Percentiles rank a stretch among this genome's conserved stretches.
Evolutionary conservation across 352 stramenopile genomes (phyloP).

Genomic region (Blastocystis sp.): DNA sequence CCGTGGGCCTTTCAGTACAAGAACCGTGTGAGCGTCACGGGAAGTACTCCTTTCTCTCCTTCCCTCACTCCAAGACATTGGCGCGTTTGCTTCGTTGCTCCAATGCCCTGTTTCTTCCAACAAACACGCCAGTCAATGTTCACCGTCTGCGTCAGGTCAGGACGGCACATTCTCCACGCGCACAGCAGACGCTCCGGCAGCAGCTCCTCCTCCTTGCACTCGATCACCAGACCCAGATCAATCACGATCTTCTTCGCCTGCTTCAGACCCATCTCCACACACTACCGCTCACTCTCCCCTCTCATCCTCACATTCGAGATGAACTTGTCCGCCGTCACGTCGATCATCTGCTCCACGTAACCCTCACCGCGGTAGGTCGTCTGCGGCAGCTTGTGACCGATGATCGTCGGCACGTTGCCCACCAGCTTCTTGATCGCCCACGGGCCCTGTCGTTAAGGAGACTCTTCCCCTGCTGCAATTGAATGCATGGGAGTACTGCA

Average conservation of each 20-base stretch:
- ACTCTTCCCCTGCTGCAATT: background rate
- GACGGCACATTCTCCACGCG: slow-evolving; percentile 17
- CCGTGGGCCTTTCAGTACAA: no score
- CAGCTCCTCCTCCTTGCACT: slow-evolving; percentile 56
- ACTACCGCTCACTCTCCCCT: background rate
- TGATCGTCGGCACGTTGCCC: slow-evolving; percentile 39
- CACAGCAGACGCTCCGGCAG: slow-evolving; percentile 32
- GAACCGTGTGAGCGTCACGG: no score
- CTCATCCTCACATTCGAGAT: background rate
- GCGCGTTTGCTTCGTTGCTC: no score
- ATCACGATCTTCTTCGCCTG: slow-evolving; percentile 51
- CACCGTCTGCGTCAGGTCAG: slow-evolving; percentile 11
- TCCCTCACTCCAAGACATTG: no score
- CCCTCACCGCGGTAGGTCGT: slow-evolving; percentile 22
- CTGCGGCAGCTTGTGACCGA: slow-evolving; percentile 56
- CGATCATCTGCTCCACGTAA: slow-evolving; percentile 43
- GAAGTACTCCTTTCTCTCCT: no score
- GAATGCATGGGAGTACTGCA: no score
- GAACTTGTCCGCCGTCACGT: slow-evolving; percentile 55
- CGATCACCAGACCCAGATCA: slow-evolving; percentile 48
- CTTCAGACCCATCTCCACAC: slow-evolving; percentile 43
- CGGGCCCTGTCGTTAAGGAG: background rate
- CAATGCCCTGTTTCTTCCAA: background rate
- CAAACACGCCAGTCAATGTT: slow-evolving; percentile 24
- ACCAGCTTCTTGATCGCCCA: slow-evolving; percentile 28